These are phyloP conservation scores for Fusarium miscanthi DNA, from an alignment of 2,329 filamentous ascomycete species.

Conservation along the genomic window DNA sequence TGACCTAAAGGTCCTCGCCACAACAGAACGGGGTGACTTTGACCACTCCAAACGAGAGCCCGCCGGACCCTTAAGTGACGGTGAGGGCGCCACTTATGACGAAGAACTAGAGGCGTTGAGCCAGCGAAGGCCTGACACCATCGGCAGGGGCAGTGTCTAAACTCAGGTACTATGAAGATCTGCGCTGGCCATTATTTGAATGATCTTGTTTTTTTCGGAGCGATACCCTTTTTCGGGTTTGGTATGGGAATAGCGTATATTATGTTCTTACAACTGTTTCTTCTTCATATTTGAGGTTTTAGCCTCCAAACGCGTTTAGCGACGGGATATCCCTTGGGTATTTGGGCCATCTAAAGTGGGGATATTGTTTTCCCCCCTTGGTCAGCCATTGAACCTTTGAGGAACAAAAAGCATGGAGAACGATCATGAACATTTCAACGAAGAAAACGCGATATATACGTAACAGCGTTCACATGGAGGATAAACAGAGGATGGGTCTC, in stretches of 20 bases:
- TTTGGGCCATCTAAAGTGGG: conserved; percentile 19
- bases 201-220: conserved; percentile 3
- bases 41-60: conserved; percentile 51
- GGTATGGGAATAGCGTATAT: conserved; percentile 37
- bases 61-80: conserved; percentile 58
- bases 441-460: conserved; percentile 34
- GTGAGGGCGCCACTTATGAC: conserved; percentile 58
- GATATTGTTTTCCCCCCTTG: neutral
- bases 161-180: neutral
- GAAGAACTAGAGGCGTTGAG: conserved; percentile 54
- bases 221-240: conserved; percentile 29
- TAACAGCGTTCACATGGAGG: conserved; percentile 31
- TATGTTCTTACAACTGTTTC: conserved; percentile 11
- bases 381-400: conserved; percentile 14
- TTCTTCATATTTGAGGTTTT: conserved; percentile 26
- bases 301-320: conserved; percentile 31
- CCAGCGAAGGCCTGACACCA: conserved; percentile 49
- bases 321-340: conserved; percentile 32
- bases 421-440: conserved; percentile 25
- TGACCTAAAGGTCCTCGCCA: conserved; percentile 53
- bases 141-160: conserved; percentile 61
- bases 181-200: conserved; percentile 2
- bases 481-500: neutral
- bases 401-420: conserved; percentile 6
- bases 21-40: conserved; percentile 55